These are phyloP conservation scores for Nepenthes gracilis DNA, from an alignment of 148 eudicot species.

Conservation along the genomic window DNA sequence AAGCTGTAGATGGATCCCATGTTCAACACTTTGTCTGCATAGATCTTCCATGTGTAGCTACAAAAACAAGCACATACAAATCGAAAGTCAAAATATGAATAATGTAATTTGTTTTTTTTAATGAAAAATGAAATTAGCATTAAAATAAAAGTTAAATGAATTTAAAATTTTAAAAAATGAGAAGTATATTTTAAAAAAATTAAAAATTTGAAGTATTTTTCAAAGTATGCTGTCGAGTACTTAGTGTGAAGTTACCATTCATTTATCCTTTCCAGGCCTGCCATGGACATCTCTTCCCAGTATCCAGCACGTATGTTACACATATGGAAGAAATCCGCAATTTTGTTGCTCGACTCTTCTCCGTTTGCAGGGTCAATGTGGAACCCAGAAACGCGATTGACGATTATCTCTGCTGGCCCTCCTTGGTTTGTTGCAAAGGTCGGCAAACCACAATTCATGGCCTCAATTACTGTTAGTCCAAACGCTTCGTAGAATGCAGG, in stretches of 20 bases:
- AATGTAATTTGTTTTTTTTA: neutral
- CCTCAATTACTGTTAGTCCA: constrained; percentile 43
- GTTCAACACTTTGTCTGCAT: constrained; percentile 44
- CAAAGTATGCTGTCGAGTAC: no score
- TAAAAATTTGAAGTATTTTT: no score
- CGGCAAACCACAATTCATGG: constrained; percentile 62
- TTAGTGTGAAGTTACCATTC: constrained; percentile 31
- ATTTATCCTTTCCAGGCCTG: constrained; percentile 36
- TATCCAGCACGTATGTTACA: constrained; percentile 32
- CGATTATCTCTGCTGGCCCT: constrained; percentile 58
- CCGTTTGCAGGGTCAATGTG: constrained; percentile 48
- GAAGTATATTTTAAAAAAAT: neutral
- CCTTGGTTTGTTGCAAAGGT: constrained; percentile 68
- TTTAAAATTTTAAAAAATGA: neutral
- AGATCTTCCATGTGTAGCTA: constrained; percentile 76
- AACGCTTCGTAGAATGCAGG: constrained; percentile 28
- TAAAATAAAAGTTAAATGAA: no score
- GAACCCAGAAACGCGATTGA: constrained; percentile 49
- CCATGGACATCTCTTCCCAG: constrained; percentile 39
- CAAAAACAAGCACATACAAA: no score
- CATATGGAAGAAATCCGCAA: constrained; percentile 50
- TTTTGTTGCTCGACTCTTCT: constrained; percentile 39
- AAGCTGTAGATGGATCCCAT: no score
- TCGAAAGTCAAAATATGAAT: neutral
- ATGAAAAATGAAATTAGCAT: no score